Percentiles rank a stretch among this genome's conserved stretches.
These are phyloP conservation scores for Microbotryum saponariae DNA, from an alignment of 1,284 basidiomycete genomes.

Conservation along the genomic window DNA sequence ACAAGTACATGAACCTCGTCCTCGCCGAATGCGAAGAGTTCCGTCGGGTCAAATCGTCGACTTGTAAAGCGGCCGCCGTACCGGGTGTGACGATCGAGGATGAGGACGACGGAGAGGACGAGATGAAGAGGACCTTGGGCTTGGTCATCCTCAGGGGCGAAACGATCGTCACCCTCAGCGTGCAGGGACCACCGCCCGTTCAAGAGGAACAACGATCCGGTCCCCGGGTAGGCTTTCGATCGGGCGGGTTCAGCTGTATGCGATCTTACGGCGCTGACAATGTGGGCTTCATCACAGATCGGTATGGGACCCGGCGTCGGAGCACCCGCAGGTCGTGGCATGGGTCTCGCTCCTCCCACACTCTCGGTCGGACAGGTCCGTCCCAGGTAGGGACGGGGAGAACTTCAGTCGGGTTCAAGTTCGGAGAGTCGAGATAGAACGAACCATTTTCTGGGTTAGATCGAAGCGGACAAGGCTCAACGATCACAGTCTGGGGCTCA, in stretches of 20 bases:
- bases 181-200: slow-evolving; percentile 90
- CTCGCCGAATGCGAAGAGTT: slow-evolving; percentile 97
- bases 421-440: too few relatives aligned
- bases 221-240: background rate
- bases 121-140: slow-evolving; percentile 92
- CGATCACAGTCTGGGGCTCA: too few relatives aligned
- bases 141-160: slow-evolving; percentile 94
- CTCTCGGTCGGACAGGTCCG: slow-evolving; percentile 26
- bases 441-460: too few relatives aligned
- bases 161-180: slow-evolving; percentile 86
- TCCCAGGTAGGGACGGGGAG: too few relatives aligned
- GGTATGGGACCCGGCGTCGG: slow-evolving; percentile 86
- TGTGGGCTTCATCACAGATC: slow-evolving; percentile 48
- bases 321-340: slow-evolving; percentile 90
- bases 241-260: background rate
- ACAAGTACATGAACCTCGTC: slow-evolving; percentile 99
- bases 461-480: too few relatives aligned
- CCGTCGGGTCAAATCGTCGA: slow-evolving; percentile 71
- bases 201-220: slow-evolving; percentile 56
- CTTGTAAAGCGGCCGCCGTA: slow-evolving; percentile 41
- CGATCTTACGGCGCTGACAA: background rate
- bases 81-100: slow-evolving; percentile 18
- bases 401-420: too few relatives aligned
- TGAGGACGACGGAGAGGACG: slow-evolving; percentile 56
- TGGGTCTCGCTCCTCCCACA: slow-evolving; percentile 60